Evolutionary conservation across 2,329 filamentous ascomycete species (phyloP).

Genomic region (Penicillium capsulatum): DNA sequence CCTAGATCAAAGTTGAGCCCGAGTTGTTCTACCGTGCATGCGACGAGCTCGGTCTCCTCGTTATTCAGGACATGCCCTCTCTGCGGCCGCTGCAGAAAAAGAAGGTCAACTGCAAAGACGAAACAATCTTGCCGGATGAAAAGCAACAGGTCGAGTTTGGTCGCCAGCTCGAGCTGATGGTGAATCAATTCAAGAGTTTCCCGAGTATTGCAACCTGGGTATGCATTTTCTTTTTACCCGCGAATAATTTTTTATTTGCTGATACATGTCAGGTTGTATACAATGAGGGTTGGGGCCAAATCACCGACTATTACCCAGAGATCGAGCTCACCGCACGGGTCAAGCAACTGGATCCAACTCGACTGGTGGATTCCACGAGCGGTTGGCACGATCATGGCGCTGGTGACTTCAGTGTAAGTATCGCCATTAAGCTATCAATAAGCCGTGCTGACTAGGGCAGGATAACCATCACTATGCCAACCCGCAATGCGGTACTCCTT

Average conservation of each 20-base stretch:
- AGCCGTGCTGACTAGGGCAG: conserved; percentile 22
- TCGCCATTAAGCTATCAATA: neutral
- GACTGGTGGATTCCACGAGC: conserved; percentile 59
- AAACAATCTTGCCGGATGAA: conserved; percentile 34
- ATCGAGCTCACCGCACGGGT: conserved; percentile 54
- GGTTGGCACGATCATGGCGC: conserved; percentile 67
- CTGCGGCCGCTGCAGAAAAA: conserved; percentile 44
- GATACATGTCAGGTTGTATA: conserved; percentile 54
- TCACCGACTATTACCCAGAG: conserved; percentile 52
- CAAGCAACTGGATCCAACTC: conserved; percentile 56
- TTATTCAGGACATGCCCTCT: conserved; percentile 70
- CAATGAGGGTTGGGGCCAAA: conserved; percentile 69
- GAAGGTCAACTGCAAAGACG: conserved; percentile 13
- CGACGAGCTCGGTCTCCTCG: conserved; percentile 60
- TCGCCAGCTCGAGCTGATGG: conserved; percentile 58
- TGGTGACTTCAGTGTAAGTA: conserved; percentile 55
- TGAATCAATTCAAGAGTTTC: conserved; percentile 61
- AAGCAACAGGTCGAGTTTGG: conserved; percentile 61
- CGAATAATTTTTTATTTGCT: neutral
- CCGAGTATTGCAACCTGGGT: conserved; percentile 64
- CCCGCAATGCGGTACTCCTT: conserved; percentile 66
- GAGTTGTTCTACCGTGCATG: conserved; percentile 65
- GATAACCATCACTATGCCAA: conserved; percentile 71
- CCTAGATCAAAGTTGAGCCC: conserved; percentile 61
- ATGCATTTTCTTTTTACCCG: conserved; percentile 12